Base-by-base conservation (phyloP, 1,284 basidiomycete species). In the Omphalotus olearius region DNA sequence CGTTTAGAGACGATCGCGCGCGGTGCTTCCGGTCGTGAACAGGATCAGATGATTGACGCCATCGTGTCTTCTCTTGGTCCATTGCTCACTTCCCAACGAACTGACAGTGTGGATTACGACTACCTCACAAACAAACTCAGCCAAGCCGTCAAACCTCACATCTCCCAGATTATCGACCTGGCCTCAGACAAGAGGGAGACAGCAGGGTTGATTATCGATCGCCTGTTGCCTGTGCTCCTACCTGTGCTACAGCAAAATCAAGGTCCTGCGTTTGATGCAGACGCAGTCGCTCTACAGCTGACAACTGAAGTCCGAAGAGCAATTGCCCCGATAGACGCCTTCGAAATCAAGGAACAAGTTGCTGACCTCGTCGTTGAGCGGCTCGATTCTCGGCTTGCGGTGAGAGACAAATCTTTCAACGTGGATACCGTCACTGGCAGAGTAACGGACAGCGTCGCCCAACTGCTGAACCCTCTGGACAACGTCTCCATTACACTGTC, bases 111-210 rank as follows among this genome's bases (percentile, higher is more conserved):
- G 47, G 88, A 92, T 62, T 88, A 91, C 60, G 86, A 91, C 39
- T 74, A 76, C 55, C 71, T 92, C 53, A 92, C 89, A 0, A 71
- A 69, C 33, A 80, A 82, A 58, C 78, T 92, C 13, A 78, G 85
- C 13, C 86, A 91, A 64, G 86, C 89, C 1, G 89, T 92, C 60
- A 91, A 91, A 62, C 89, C 90, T 6, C 86, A 91, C 59, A 91
- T 92, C 18, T 79, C 85, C 1, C 88, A 92, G 60, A 80, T 92
- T 55, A 91, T 92, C 56, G 89, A 92, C 63, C 76, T 92, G 45
- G 83, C 89, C 16, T 88, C 87, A 0, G 89, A 92, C 63, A 92
- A 92, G 64, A 78, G 85, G 33, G 89, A 92, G 66, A 92, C 89
- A 5, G 89, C 89, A 3, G 75, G 77, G 7, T 76, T 92, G 41